phyloP scores from a whole-genome alignment of 2,329 filamentous ascomycete species.

The Colletotrichum godetiae region DNA sequence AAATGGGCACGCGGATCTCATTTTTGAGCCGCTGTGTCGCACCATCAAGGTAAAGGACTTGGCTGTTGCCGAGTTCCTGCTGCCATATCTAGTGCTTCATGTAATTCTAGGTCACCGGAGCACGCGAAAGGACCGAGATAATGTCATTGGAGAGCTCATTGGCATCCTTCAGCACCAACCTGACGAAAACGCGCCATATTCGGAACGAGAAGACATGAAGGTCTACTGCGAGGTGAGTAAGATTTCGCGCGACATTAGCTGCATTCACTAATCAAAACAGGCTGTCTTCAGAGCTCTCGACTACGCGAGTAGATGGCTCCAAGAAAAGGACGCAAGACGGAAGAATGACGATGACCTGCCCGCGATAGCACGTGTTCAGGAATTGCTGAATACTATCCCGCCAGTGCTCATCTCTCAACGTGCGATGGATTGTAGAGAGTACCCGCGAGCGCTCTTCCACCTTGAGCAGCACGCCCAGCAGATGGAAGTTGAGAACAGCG shows the following conservation, averaged over 20 bases:
- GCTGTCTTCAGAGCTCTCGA: slow-evolving; percentile 91
- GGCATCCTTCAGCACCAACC: slow-evolving; percentile 75
- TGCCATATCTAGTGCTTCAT: slow-evolving; percentile 89
- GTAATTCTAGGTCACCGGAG: slow-evolving; percentile 77
- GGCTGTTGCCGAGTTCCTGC: slow-evolving; percentile 85
- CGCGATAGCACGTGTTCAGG: slow-evolving; percentile 61
- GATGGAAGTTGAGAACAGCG: slow-evolving; percentile 56
- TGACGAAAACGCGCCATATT: slow-evolving; percentile 61
- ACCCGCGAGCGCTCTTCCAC: slow-evolving; percentile 90
- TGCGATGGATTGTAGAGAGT: slow-evolving; percentile 94
- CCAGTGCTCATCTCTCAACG: slow-evolving; percentile 80
- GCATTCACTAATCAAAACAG: slow-evolving; percentile 53
- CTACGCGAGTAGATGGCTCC: slow-evolving; percentile 90
- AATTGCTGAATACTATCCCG: slow-evolving; percentile 72
- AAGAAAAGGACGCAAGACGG: slow-evolving; percentile 70
- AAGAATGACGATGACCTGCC: slow-evolving; percentile 55
- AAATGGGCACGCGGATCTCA: slow-evolving; percentile 76
- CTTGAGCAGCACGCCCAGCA: slow-evolving; percentile 87
- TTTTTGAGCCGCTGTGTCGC: slow-evolving; percentile 85
- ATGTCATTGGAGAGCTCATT: slow-evolving; percentile 79
- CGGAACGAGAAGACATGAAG: slow-evolving; percentile 80
- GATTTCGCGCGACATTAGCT: not conserved
- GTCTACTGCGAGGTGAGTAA: slow-evolving; percentile 83
- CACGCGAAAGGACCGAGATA: slow-evolving; percentile 69
- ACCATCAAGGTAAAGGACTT: slow-evolving; percentile 89